A percentile compares a stretch with the other conserved stretches of the same genome.
Conservation (phyloP, 129 eudicot species). For the Deinandra increscens region DNA sequence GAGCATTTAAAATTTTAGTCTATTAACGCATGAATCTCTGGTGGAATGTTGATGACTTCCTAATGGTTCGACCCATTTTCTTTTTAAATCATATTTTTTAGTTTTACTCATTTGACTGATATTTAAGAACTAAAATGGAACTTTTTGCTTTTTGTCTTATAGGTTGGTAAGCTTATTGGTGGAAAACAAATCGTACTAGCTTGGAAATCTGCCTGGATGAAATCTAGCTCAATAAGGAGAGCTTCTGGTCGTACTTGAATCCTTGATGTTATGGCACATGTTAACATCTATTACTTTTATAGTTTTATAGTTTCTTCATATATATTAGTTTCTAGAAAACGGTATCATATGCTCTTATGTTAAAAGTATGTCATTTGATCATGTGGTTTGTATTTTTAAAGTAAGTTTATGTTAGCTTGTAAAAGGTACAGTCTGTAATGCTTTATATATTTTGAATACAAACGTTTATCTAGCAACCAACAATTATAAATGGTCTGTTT, state of each 20-base stretch:
- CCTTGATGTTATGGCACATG: constrained; percentile 97
- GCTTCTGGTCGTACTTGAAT: constrained; percentile 97
- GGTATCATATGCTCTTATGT: not conserved
- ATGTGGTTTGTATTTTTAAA: not conserved
- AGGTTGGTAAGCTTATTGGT: constrained; percentile 98
- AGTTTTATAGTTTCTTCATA: not conserved
- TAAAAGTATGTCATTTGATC: not conserved
- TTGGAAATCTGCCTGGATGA: constrained; percentile 75
- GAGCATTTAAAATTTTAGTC: too few species aligned
- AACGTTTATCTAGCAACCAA: too few species aligned
- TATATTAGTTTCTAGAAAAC: constrained; percentile 8
- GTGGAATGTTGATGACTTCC: too few species aligned
- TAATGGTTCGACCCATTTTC: too few species aligned
- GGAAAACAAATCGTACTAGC: constrained; percentile 90
- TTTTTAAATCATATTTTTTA: too few species aligned
- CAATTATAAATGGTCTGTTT: too few species aligned
- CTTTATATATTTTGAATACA: too few species aligned
- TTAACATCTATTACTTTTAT: constrained; percentile 17
- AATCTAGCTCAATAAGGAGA: constrained; percentile 73
- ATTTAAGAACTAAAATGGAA: too few species aligned
- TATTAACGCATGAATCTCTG: too few species aligned
- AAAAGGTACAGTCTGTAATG: too few species aligned
- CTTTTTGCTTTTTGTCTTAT: constrained; percentile 11
- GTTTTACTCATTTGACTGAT: too few species aligned
- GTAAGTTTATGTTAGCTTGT: too few species aligned